Evolutionary conservation across 805 yeast genomes (phyloP), one percentile per base, ranked within the genome.

Genomic region (Spathaspora boniae): DNA sequence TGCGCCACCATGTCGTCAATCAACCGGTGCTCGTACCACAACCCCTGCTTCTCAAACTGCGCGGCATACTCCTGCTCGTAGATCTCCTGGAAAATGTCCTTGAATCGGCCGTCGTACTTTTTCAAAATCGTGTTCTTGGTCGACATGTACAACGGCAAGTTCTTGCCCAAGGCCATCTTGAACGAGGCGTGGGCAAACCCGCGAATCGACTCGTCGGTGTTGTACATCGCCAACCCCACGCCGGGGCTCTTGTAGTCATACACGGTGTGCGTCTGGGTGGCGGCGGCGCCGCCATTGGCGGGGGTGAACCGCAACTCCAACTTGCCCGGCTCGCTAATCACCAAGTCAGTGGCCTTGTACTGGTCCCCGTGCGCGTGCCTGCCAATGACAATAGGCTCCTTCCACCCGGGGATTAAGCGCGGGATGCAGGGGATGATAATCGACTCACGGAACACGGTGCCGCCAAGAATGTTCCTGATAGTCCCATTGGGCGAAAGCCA

Each of bases 1-100:
- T 84, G 93, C 4, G 91, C 91, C 42, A 84, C 93, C 88, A 84
- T 84, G 56, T 84, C 93, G 59, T 84, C 93, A 44, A 84, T 84
- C 54, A 84, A 70, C 60, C 93, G 75, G 60, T 84, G 93, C 58
- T 84, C 89, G 50, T 82, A 84, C 68, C 77, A 74, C 45, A 84
- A 72, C 16, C 82, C 83, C 22, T 66, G 65, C 9, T 62, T 59
- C 50, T 81, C 86, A 48, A 82, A 82, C 37, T 72, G 59, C 8
- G 60, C 12, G 50, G 75, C 71, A 63, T 83, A 84, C 29, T 68
- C 65, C 12, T 67, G 37, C 34, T 79, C 86, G 49, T 74, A 84
- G 34, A 83, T 56, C 41, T 72, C 78, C 58, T 80, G 79, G 68
- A 84, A 84, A 41, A 83, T 82, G 53, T 84, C 91, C 57, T 82